Conservation (phyloP, 2,329 filamentous ascomycete species). For the Penicillium expansum region DNA sequence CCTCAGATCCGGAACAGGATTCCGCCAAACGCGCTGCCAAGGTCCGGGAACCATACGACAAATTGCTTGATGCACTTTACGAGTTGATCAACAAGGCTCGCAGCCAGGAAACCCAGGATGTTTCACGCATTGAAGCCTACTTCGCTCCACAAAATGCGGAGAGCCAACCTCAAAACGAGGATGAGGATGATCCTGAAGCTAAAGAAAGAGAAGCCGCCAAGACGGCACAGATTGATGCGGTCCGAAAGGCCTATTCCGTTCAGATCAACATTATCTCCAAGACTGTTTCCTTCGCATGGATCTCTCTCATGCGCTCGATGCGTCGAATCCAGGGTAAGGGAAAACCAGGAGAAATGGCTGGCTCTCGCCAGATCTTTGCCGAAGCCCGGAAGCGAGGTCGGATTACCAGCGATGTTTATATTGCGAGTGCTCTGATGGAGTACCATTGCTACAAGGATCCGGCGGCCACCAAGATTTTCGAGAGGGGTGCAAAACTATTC, state of each 20-base stretch:
- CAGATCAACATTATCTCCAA: constrained; percentile 76
- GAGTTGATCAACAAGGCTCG: constrained; percentile 71
- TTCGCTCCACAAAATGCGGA: constrained; percentile 46
- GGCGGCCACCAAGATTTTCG: constrained; percentile 91
- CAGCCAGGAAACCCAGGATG: constrained; percentile 62
- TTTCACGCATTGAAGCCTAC: constrained; percentile 55
- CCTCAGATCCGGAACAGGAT: constrained; percentile 72
- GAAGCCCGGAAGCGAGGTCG: constrained; percentile 85
- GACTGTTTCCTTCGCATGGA: constrained; percentile 91
- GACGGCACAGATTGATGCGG: constrained; percentile 54
- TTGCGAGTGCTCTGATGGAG: constrained; percentile 88
- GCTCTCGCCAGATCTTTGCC: constrained; percentile 82
- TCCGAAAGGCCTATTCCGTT: constrained; percentile 64
- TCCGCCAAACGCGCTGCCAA: constrained; percentile 62
- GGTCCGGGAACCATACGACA: constrained; percentile 79
- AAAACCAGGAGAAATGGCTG: constrained; percentile 65
- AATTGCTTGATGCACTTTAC: constrained; percentile 82
- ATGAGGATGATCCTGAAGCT: constrained; percentile 55
- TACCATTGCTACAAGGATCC: constrained; percentile 94
- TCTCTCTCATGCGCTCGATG: constrained; percentile 89
- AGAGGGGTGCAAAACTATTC: constrained; percentile 88
- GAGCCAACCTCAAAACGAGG: constrained; percentile 45
- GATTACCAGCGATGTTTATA: constrained; percentile 90
- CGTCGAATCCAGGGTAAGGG: constrained; percentile 85
- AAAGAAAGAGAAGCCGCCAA: constrained; percentile 53